Evolutionary conservation across 805 yeast genomes (phyloP), one percentile per base, ranked within the genome.

Genomic region (Priceomyces fermenticarens): DNA sequence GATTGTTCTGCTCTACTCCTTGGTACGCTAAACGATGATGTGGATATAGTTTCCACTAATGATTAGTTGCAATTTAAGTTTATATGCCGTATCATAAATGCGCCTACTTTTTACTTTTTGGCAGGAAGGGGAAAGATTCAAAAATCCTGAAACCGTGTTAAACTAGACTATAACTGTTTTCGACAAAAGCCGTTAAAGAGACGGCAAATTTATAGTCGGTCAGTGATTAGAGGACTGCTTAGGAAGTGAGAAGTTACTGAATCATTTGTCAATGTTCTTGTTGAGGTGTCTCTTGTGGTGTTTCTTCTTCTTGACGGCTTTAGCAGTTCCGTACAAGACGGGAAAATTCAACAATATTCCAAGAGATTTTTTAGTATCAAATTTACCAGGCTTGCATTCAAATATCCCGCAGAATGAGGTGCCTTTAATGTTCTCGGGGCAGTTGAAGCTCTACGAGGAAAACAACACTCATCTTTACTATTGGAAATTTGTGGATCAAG

Each of bases 401-500:
- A 62, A 65, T 32, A 49, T 70, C 4, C 56, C 60, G 3, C 39
- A 46, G n/a, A 53, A 52, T 10, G 63, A 61, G n/a, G 53, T 63
- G 5, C 81, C 79, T 9, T 57, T 68, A 35, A 81, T 81, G 85
- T 73, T 72, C 57, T 78, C 88, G 3, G 88, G 95, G 2, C 84
- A 82, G 47, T 53, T 88, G 9, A 80, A 80, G 43, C 62, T 83
- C 13, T 73, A 73, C 43, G 65, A 73, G 2, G 77, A 72, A 30
- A 72, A 73, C 45, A 63, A 75, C 30, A 80, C 83, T 25, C 72
- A 77, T 51, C 73, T 86, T 53, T 89, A 85, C 55, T 89, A 87
- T 57, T 87, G 96, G 96, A 79, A 77, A 53, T 83, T 81, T 40
- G 65, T 43, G n/a, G 73, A 70, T 45, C 40, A 43, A 9, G 40